phyloP scores from a whole-genome alignment of 768 basidiomycete genomes.

The Mycena amicta region DNA sequence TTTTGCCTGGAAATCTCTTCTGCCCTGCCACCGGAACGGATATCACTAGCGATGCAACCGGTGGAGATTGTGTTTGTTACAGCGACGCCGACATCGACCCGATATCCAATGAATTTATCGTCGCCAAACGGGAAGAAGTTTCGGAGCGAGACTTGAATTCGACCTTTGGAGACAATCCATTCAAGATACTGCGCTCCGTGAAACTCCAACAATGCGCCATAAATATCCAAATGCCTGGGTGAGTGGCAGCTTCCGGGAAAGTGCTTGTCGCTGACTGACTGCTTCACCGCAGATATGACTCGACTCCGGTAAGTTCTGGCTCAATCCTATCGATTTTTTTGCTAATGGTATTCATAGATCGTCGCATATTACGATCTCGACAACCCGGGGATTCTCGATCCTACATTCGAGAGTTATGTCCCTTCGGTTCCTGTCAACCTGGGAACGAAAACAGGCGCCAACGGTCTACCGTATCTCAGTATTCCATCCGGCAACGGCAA shows the following conservation, averaged over 20 bases:
- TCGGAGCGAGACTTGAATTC: no score
- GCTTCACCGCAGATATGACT: no score
- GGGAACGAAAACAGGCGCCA: not conserved
- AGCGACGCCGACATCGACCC: not conserved
- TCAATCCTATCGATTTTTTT: no score
- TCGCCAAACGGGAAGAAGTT: not conserved
- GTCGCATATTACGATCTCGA: constrained; percentile 2
- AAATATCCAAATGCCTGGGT: not conserved
- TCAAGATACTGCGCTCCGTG: not conserved
- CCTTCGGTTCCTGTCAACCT: constrained; percentile 1
- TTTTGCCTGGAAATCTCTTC: constrained; percentile 11
- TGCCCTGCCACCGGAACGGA: constrained; percentile 2
- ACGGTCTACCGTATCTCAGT: not conserved
- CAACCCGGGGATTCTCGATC: not conserved
- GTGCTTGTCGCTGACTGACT: no score
- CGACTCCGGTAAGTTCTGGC: no score
- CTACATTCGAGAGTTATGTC: not conserved
- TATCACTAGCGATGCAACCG: not conserved
- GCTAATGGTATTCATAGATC: not conserved
- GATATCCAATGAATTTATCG: not conserved
- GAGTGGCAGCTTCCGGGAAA: no score
- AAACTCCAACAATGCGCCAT: not conserved
- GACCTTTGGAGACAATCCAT: no score
- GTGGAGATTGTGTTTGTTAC: not conserved
- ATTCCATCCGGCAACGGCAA: not conserved